Base-by-base conservation (phyloP, 352 stramenopile genomes). In the Pythium rhizo-oryzae region DNA sequence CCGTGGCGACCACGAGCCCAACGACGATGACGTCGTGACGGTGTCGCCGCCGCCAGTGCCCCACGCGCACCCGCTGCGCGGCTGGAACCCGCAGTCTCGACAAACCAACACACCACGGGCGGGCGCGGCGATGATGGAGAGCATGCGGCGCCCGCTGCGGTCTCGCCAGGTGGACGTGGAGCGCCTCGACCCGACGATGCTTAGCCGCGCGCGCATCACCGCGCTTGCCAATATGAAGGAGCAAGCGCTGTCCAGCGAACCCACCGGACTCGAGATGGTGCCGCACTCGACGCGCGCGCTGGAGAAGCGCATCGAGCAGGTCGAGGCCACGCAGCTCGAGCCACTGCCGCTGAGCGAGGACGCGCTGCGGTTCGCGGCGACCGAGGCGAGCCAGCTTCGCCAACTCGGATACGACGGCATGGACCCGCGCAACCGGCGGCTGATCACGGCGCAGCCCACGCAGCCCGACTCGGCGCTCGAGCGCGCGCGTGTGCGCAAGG, bases 101-200 rank as follows among this genome's bases (percentile, higher is more conserved):
- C 52, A 37, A 23, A 43, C 33, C 21, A 25, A 8, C 8, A 12
- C 24, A 25, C 4, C 30, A 57, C 15, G 5, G 8, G 53, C 30
- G 8, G 41, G 39, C 43, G 51, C 43, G 15, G 25, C 62, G 68
- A 16, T 65, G 49, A 60, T 41, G 25, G 55, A 65, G 49, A 44
- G 55, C 25, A 35, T 61, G 35, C 37, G 33, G n/a, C 61, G 55
- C 9, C 55, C 62, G 19, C 11, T 70, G 47, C 54, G 55, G 30
- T 70, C 67, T 4, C 59, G 65, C 19, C 15, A 61, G 15, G 58
- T 71, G 19, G 50, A 62, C 1, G 25, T 64, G 19, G 77, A 89
- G 67, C 71, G 82, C 21, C 59, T 89, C 44, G 60, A 92, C 56
- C 69, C 81, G n/a, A 76, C 79, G 55, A 89, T 90, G 51, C 59